phyloP scores from a whole-genome alignment of 257 asterid species.

The Solanum pennellii region DNA sequence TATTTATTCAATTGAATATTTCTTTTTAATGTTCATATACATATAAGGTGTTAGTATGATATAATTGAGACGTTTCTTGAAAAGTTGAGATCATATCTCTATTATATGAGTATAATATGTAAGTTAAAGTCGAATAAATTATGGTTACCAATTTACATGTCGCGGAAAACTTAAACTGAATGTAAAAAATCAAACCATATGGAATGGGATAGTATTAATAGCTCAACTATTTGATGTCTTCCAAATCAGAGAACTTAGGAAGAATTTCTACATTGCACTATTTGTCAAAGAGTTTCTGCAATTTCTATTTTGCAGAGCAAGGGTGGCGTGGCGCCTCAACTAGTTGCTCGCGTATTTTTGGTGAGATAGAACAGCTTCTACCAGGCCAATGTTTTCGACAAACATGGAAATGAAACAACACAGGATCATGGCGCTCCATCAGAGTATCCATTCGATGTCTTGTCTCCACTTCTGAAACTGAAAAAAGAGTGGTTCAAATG shows the following conservation, averaged over 20 bases:
- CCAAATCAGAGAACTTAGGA: background rate
- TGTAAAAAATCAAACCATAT: background rate
- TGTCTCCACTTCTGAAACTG: background rate
- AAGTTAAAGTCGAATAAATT: accelerated
- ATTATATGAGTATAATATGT: background rate
- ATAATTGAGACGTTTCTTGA: background rate
- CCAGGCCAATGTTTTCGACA: background rate
- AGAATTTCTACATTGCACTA: background rate
- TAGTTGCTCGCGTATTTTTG: background rate
- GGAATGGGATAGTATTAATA: background rate
- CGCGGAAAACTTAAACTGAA: accelerated
- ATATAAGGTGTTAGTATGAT: background rate
- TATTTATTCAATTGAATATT: background rate
- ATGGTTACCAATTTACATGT: background rate
- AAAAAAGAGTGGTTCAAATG: background rate
- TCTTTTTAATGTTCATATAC: background rate
- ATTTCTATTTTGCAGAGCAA: background rate
- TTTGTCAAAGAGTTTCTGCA: background rate
- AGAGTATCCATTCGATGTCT: background rate
- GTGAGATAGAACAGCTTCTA: background rate
- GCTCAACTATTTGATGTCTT: background rate
- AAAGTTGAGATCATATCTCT: background rate
- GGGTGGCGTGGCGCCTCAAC: background rate
- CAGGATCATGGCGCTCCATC: background rate
- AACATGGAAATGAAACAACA: background rate